Evolutionary conservation across 345 rosid species (phyloP), one percentile per base, ranked within the genome.

Genomic region (rapeseed (Brassica napus)): DNA sequence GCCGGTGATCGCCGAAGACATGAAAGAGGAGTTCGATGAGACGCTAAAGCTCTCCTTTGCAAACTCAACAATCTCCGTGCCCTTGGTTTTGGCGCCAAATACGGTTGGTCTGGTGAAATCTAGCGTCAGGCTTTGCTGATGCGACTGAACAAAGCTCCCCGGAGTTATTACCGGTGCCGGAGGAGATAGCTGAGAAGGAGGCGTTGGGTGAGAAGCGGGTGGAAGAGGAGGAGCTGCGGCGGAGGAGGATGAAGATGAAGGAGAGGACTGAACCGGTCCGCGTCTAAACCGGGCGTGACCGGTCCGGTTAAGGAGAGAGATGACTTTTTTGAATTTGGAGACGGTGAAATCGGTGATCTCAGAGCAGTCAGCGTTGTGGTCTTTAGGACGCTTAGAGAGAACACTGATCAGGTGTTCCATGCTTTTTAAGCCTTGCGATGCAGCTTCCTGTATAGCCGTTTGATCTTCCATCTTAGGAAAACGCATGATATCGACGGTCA

Each of bases 231-330:
- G 24, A 61, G 65, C 35, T 11, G 65, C 39, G 76, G 7, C 2
- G 68, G 76, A 60, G 57, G 85, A 57, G 0, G 88, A 72, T 0
- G 88, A 72, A 1, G 82, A 57, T 4, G 87, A 42, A 1, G 85
- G 76, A 30, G 89, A 52, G 0, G 89, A 77, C 2, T 75, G 89
- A 67, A 81, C 65, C 74, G 94, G 95, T 2, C 87, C 94, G 4
- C 97, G 92, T 37, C 97, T 74, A 86, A 94, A 94, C 52, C 98
- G 92, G 71, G 98, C 97, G 61, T 89, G 98, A 21, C 98, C 98
- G 39, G 94, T 86, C 2, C 94, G 86, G 76, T 90, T 84, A 32
- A 90, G 86, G 9, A 89, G 86, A 34, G 94, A 89, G 23, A 94
- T 92, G 6, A 88, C 86, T 26, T 87, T 92, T 44, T 84, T 87